These are phyloP conservation scores for Spirogloea muscicola DNA, from an alignment of 139 green algal species.

Conservation along the genomic window DNA sequence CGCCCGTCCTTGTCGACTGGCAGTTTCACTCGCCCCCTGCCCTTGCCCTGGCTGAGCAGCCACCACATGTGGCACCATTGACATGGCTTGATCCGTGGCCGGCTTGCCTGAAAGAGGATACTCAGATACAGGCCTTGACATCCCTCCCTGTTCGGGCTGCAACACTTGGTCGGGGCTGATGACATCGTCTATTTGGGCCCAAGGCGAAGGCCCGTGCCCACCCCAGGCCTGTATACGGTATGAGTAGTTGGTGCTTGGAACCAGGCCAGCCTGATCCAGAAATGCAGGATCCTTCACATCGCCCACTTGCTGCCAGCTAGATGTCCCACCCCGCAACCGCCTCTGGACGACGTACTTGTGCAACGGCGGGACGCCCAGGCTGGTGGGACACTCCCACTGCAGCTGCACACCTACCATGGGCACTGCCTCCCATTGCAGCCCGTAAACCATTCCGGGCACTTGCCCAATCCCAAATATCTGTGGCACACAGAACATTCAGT, in stretches of 20 bases:
- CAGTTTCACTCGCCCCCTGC: no score
- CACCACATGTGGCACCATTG: no score
- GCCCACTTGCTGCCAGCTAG: constrained; percentile 21
- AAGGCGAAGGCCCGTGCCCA: constrained; percentile 28
- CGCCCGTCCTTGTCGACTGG: no score
- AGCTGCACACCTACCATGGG: background rate
- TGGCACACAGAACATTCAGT: no score
- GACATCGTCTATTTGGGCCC: constrained; percentile 17
- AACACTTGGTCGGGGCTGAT: no score
- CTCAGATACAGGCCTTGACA: no score
- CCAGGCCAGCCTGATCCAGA: constrained; percentile 13
- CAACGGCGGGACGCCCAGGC: constrained; percentile 13
- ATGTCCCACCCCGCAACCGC: no score
- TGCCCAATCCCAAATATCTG: constrained; percentile 41
- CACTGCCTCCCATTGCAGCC: background rate
- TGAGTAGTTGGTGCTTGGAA: constrained; percentile 11
- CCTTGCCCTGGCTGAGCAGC: no score
- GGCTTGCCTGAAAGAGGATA: no score
- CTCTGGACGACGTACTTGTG: constrained; percentile 45
- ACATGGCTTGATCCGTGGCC: no score
- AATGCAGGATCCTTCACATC: constrained; percentile 28
- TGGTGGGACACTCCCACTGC: constrained; percentile 33
- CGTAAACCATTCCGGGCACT: constrained; percentile 2
- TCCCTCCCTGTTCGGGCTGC: no score
- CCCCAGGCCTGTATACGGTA: constrained; percentile 41